Evolutionary conservation across 2,329 filamentous ascomycete species (phyloP).

Genomic region (Rhynchosporium agropyri): DNA sequence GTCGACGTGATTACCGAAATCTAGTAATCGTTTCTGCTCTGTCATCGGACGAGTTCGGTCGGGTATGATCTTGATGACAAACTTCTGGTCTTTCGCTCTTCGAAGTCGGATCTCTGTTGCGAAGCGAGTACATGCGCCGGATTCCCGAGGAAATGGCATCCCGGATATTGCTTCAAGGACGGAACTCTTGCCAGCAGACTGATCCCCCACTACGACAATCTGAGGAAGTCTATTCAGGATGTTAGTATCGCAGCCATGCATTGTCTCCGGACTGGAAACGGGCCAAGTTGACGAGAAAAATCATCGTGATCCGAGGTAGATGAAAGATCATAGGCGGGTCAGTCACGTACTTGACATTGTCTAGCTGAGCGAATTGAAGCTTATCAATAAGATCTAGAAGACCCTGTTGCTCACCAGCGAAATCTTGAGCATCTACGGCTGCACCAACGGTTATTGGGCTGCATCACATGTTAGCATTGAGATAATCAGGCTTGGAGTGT

Average conservation of each 20-base stretch:
- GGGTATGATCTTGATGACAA: slow-evolving; percentile 23
- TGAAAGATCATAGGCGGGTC: too few relatives aligned
- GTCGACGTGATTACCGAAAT: slow-evolving; percentile 23
- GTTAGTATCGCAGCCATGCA: too few relatives aligned
- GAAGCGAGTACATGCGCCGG: slow-evolving; percentile 47
- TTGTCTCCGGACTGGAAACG: too few relatives aligned
- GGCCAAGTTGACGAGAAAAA: too few relatives aligned
- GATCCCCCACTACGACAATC: slow-evolving; percentile 44
- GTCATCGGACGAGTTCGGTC: slow-evolving; percentile 20
- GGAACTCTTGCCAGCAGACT: slow-evolving; percentile 42
- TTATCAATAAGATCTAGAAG: slow-evolving; percentile 27
- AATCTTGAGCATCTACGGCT: slow-evolving; percentile 18
- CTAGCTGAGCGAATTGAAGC: slow-evolving; percentile 26
- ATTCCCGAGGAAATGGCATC: slow-evolving; percentile 45
- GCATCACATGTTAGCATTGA: slow-evolving; percentile 5
- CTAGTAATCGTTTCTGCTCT: slow-evolving; percentile 18
- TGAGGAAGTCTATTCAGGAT: slow-evolving; percentile 17
- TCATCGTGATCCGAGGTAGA: too few relatives aligned
- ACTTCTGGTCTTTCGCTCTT: slow-evolving; percentile 22
- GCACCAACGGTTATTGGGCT: slow-evolving; percentile 52
- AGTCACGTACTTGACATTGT: slow-evolving; percentile 22
- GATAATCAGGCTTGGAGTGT: background rate
- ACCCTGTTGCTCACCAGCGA: slow-evolving; percentile 22
- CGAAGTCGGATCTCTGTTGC: slow-evolving; percentile 48
- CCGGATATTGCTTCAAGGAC: slow-evolving; percentile 43